A percentile compares a stretch with the other conserved stretches of the same genome.
Conservation (phyloP, 78 protist genomes). For the Paulinella micropora region DNA sequence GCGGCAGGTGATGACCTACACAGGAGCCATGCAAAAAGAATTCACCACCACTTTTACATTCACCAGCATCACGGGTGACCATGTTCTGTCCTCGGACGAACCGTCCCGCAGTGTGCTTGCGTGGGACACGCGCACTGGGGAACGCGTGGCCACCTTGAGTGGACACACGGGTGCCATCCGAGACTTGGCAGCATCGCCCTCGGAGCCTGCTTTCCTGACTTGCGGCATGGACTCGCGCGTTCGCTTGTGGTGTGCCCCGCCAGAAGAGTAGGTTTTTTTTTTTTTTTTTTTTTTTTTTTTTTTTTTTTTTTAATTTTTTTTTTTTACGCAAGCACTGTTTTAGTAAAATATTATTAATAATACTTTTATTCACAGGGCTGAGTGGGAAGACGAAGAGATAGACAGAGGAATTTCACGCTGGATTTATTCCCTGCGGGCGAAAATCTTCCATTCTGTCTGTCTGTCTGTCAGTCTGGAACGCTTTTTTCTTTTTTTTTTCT, state of each 20-base stretch:
- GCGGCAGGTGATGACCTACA: slow-evolving; percentile 15
- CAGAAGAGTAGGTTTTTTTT: too few species aligned
- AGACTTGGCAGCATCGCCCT: slow-evolving; percentile 38
- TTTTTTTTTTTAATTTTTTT: too few species aligned
- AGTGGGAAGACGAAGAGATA: too few species aligned
- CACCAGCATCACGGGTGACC: slow-evolving; percentile 9
- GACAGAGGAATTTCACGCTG: too few species aligned
- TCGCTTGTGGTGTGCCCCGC: slow-evolving; percentile 55
- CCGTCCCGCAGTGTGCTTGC: slow-evolving; percentile 17
- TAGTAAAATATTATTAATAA: too few species aligned
- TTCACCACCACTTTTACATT: not conserved
- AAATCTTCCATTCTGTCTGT: too few species aligned
- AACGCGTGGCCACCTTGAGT: slow-evolving; percentile 30
- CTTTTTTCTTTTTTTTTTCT: too few species aligned
- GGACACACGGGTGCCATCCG: slow-evolving; percentile 46
- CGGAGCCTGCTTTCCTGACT: slow-evolving; percentile 41
- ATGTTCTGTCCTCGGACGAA: slow-evolving; percentile 37
- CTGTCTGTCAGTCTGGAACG: too few species aligned
- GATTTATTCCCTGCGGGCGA: too few species aligned
- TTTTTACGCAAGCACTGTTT: too few species aligned
- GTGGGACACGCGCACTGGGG: slow-evolving; percentile 41
- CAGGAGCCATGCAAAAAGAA: slow-evolving; percentile 23
- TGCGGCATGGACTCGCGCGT: slow-evolving; percentile 44
- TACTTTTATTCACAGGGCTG: too few species aligned
- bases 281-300: too few species aligned